Evolutionary conservation across 176 grass and related monocot genomes (phyloP).

Genomic region (Luzula sylvatica): DNA sequence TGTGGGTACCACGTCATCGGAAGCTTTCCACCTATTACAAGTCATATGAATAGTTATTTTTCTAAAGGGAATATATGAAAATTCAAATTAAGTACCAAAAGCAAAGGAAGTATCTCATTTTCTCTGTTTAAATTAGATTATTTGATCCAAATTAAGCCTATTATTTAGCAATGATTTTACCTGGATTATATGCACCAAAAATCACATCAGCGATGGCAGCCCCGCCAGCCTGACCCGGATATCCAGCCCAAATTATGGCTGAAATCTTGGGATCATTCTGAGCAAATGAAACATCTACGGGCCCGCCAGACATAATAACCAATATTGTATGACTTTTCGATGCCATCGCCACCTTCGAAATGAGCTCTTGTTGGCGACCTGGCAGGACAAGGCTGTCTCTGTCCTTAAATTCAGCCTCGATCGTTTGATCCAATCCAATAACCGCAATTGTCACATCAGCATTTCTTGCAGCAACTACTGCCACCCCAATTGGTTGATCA

Average conservation of each 20-base stretch:
- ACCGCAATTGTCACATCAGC: constrained; percentile 53
- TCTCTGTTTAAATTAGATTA: neutral
- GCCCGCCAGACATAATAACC: constrained; percentile 60
- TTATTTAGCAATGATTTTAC: constrained; percentile 11
- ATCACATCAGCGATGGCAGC: constrained; percentile 67
- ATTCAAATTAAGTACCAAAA: neutral
- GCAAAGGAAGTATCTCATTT: too few relatives aligned
- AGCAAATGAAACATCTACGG: constrained; percentile 56
- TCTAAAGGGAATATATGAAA: too few relatives aligned
- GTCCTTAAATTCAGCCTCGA: constrained; percentile 49
- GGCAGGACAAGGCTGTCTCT: constrained; percentile 46
- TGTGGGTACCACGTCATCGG: constrained; percentile 89
- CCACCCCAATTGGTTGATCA: constrained; percentile 33
- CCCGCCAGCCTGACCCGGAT: constrained; percentile 68
- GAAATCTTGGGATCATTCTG: constrained; percentile 35
- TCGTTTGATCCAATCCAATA: constrained; percentile 49
- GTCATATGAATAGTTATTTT: too few relatives aligned
- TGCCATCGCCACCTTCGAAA: constrained; percentile 52
- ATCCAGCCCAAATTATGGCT: constrained; percentile 59
- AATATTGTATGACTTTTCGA: constrained; percentile 44
- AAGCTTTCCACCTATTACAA: constrained; percentile 56
- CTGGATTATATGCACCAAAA: constrained; percentile 63
- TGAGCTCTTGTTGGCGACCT: constrained; percentile 51
- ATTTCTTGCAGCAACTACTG: constrained; percentile 9
- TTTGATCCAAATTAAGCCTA: neutral